Evolutionary conservation across 2,329 filamentous ascomycete species (phyloP).

Genomic region (Aspergillus puulaauensis): DNA sequence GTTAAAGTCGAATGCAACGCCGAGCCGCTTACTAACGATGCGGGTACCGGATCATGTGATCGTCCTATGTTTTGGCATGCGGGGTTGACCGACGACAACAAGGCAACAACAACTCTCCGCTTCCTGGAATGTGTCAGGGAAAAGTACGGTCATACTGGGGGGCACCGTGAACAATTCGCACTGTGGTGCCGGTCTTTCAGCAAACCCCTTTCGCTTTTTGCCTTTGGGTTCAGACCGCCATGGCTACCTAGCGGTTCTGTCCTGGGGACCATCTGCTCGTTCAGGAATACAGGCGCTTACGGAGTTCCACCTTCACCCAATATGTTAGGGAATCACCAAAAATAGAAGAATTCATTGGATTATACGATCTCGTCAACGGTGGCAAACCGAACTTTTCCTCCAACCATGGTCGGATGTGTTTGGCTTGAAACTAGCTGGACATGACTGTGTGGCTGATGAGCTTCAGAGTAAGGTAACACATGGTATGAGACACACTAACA

Average conservation of each 20-base stretch:
- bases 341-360: constrained; percentile 25
- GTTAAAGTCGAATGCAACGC: neutral
- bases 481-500: constrained; percentile 29
- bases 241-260: constrained; percentile 16
- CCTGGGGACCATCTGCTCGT: constrained; percentile 32
- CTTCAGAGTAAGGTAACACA: constrained; percentile 16
- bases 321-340: constrained; percentile 11
- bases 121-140: neutral
- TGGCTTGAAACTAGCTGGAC: constrained; percentile 22
- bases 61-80: neutral
- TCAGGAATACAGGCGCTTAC: constrained; percentile 35
- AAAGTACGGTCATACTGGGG: neutral
- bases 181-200: neutral
- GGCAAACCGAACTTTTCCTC: constrained; percentile 20
- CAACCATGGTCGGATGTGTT: constrained; percentile 22
- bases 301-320: constrained; percentile 26
- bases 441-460: constrained; percentile 26
- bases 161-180: neutral
- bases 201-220: neutral
- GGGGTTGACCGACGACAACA: neutral
- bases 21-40: neutral
- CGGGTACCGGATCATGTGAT: neutral
- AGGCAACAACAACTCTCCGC: neutral
- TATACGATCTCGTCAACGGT: neutral
- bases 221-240: neutral